Conservation (phyloP, 257 asterid species). For the Solanum habrochaites region DNA sequence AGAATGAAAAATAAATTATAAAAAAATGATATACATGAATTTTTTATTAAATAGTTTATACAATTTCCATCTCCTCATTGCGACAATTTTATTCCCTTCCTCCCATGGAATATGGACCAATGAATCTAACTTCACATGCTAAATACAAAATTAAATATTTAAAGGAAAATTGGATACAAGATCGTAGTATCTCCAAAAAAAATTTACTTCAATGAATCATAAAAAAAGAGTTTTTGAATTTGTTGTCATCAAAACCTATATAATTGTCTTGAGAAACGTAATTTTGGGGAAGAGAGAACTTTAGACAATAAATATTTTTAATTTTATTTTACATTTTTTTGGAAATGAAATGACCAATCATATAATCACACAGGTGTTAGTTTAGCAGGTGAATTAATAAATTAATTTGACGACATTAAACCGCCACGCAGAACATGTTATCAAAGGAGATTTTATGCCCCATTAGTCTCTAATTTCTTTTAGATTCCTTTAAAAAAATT, state of each 20-base stretch:
- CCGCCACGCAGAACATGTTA: neutral
- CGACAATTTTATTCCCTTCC: neutral
- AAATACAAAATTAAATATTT: neutral
- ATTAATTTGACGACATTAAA: neutral
- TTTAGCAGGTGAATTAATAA: neutral
- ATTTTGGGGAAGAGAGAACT: neutral
- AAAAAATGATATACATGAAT: too few relatives aligned
- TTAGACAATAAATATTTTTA: neutral
- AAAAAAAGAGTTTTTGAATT: neutral
- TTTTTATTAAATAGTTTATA: too few relatives aligned
- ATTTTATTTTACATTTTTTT: neutral
- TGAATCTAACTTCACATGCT: neutral
- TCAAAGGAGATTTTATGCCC: neutral
- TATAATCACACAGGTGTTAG: neutral
- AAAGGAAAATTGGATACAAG: neutral
- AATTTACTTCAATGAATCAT: neutral
- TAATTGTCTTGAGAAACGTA: neutral
- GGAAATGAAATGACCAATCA: neutral
- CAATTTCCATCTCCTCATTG: neutral
- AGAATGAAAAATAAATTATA: too few relatives aligned
- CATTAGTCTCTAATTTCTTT: neutral
- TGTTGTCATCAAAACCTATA: neutral
- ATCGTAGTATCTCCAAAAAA: neutral
- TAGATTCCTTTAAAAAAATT: neutral
- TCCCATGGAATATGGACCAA: neutral